These are phyloP conservation scores for Heliamphora pulchella DNA, from an alignment of 179 eudicot genomes.

Conservation along the genomic window DNA sequence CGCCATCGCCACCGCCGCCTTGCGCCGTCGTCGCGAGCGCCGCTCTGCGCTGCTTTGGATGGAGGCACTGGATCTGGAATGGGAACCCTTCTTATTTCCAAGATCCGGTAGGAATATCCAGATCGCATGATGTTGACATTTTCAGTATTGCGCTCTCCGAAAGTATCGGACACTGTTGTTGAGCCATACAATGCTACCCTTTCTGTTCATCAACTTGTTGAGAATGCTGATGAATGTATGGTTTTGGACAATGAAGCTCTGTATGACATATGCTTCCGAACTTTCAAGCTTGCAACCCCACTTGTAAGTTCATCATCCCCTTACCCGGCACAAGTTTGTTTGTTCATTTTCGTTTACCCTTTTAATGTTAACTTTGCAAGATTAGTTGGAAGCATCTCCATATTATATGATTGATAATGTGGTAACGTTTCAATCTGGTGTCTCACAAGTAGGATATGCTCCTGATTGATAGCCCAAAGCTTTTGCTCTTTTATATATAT, in stretches of 20 bases:
- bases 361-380: too few species aligned
- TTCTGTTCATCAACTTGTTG: constrained; percentile 81
- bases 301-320: constrained; percentile 43
- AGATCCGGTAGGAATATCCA: constrained; percentile 75
- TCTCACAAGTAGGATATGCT: too few species aligned
- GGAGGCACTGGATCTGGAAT: constrained; percentile 87
- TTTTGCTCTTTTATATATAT: too few species aligned
- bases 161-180: constrained; percentile 77
- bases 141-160: constrained; percentile 73
- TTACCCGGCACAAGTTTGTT: too few species aligned
- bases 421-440: too few species aligned
- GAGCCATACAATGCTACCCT: constrained; percentile 89
- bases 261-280: constrained; percentile 65
- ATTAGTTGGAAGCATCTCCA: too few species aligned
- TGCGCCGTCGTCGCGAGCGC: too few species aligned
- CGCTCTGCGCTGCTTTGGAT: constrained; percentile 23
- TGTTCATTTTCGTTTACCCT: too few species aligned
- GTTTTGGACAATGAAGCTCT: constrained; percentile 65
- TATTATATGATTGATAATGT: too few species aligned
- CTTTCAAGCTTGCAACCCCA: constrained; percentile 69
- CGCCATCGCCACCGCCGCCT: too few species aligned
- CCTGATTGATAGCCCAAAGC: too few species aligned
- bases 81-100: constrained; percentile 74
- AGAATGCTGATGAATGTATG: constrained; percentile 84
- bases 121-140: constrained; percentile 84